Evolutionary conservation across 2,329 filamentous ascomycete species (phyloP).

Genomic region (Colletotrichum sp.): DNA sequence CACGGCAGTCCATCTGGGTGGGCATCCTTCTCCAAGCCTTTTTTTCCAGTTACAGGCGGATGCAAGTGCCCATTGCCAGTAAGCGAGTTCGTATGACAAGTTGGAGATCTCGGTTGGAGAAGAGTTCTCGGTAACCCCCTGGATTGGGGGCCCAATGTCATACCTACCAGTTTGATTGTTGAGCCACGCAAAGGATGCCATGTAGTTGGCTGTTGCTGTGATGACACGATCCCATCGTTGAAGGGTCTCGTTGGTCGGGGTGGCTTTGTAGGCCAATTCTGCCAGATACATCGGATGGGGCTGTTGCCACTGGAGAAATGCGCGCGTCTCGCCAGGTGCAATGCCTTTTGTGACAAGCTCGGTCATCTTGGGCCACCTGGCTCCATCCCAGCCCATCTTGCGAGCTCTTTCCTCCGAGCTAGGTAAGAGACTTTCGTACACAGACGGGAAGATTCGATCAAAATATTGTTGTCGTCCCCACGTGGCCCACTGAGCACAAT

Average conservation of each 20-base stretch:
- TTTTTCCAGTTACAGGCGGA: slow-evolving; percentile 58
- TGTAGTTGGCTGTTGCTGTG: slow-evolving; percentile 59
- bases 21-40: slow-evolving; percentile 46
- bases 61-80: slow-evolving; percentile 66
- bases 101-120: slow-evolving; percentile 60
- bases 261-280: slow-evolving; percentile 43
- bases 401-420: slow-evolving; percentile 40
- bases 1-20: slow-evolving; percentile 51
- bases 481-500: slow-evolving; percentile 41
- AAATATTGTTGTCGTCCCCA: slow-evolving; percentile 41
- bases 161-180: slow-evolving; percentile 57
- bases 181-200: slow-evolving; percentile 61
- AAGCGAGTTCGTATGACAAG: slow-evolving; percentile 63
- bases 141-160: slow-evolving; percentile 51
- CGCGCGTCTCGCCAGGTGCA: slow-evolving; percentile 61
- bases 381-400: slow-evolving; percentile 46
- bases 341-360: slow-evolving; percentile 26
- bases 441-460: slow-evolving; percentile 39
- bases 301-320: slow-evolving; percentile 66
- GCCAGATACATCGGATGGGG: slow-evolving; percentile 66
- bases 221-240: slow-evolving; percentile 58
- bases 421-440: slow-evolving; percentile 51
- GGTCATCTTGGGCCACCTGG: slow-evolving; percentile 44
- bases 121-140: slow-evolving; percentile 60
- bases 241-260: slow-evolving; percentile 40